These are phyloP conservation scores for Fusarium sp. DNA, from an alignment of 2,329 filamentous ascomycete genomes.

Conservation along the genomic window DNA sequence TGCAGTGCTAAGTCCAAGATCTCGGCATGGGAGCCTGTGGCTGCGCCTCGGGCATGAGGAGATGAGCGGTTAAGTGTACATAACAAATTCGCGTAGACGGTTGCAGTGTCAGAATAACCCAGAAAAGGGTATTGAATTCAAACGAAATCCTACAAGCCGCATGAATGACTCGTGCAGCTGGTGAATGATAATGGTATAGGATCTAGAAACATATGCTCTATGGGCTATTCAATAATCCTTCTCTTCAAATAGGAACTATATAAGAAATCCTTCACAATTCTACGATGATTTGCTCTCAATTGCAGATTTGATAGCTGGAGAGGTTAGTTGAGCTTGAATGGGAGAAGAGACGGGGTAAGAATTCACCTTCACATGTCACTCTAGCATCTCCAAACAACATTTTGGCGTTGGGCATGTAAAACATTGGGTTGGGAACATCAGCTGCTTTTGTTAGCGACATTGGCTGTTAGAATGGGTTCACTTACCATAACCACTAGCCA, in stretches of 20 bases:
- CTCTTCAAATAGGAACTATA: conserved; percentile 27
- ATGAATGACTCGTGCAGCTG: conserved; percentile 12
- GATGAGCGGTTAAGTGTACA: conserved; percentile 43
- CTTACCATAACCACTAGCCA: conserved; percentile 89
- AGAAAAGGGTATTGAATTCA: conserved; percentile 37
- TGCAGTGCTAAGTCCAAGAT: conserved; percentile 69
- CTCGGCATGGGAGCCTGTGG: conserved; percentile 66
- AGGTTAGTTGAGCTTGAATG: conserved; percentile 42
- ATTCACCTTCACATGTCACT: conserved; percentile 81
- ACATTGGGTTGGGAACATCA: conserved; percentile 94
- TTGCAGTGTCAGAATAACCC: conserved; percentile 28
- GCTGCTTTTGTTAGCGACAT: conserved; percentile 62
- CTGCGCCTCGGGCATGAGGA: conserved; percentile 53
- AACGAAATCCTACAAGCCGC: conserved; percentile 21
- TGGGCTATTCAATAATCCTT: conserved; percentile 33
- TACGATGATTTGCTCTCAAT: conserved; percentile 55
- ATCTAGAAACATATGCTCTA: conserved; percentile 45
- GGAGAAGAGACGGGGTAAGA: conserved; percentile 6
- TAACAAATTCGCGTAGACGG: conserved; percentile 48
- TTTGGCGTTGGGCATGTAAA: conserved; percentile 89
- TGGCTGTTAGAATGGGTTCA: not conserved
- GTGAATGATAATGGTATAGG: conserved; percentile 32
- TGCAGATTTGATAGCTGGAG: conserved; percentile 59
- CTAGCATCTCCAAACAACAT: conserved; percentile 96
- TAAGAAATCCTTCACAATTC: conserved; percentile 24